Evolutionary conservation across 495 filamentous ascomycete species (phyloP), one percentile per base, ranked within the genome.

Genomic region (Penicillium parvum): DNA sequence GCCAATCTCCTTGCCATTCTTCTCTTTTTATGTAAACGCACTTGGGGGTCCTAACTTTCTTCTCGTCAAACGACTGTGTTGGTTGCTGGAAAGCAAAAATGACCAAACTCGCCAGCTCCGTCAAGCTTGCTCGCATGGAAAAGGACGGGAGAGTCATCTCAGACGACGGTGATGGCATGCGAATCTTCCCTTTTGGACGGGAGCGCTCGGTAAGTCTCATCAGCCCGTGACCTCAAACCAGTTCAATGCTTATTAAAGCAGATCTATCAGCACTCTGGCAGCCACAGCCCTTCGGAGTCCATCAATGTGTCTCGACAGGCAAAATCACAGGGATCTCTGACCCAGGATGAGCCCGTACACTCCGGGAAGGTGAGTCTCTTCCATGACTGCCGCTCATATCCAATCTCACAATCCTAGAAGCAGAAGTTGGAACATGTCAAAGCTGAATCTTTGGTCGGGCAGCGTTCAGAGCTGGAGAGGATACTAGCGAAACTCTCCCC

Each of bases 391-490:
- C 12, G 18, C 36, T 20, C 14, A 8, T 18, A 18, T 19, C 1
- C 8, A 15, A 20, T 57, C 75, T 77, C 32, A 76, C 66, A 63
- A 59, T 47, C 58, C 53, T 61, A 77, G 72, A 76, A 74, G 70
- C 66, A 69, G 53, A 80, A 79, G 57, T 40, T 71, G 26, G 66
- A 76, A 22, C 63, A 68, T 41, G 43, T 51, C 27, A 57, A 57
- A 21, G 42, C 47, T 43, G 49, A 53, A 17, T 42, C 61, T 43
- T 40, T 53, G 39, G 35, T 30, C 29, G 52, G 45, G 15, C 43
- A 55, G 30, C 27, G 61, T 15, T 61, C 67, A 11, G 64, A 72
- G 17, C 49, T 72, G 37, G 65, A 73, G 16, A 64, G 44, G 25
- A 60, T 73, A 16, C 53, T 69, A 3, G 58, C 62, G 34, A 72